Conservation (phyloP, 179 eudicot species). For the Amaranthus tricolor region DNA sequence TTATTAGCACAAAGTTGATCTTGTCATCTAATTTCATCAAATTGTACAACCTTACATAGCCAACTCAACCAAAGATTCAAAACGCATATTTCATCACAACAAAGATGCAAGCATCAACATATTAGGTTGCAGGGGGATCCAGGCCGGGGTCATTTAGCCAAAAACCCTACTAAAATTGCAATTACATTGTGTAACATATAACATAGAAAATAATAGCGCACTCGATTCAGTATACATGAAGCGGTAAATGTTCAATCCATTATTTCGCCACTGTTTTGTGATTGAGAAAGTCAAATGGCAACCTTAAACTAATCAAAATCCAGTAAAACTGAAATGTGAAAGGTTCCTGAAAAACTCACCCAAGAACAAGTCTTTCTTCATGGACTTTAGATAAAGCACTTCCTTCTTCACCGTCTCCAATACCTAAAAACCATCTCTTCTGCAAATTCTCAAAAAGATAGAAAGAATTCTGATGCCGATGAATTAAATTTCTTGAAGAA, state of each 20-base stretch:
- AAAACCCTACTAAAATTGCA: background rate
- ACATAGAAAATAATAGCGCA: no score
- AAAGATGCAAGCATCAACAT: background rate
- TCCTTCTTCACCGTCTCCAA: constrained; percentile 87
- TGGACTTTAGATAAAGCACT: constrained; percentile 59
- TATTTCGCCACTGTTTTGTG: no score
- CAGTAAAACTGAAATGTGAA: background rate
- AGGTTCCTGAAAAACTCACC: constrained; percentile 40
- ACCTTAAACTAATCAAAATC: background rate
- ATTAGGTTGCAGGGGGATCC: no score
- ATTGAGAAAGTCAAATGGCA: background rate
- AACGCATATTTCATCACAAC: background rate
- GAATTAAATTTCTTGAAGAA: constrained; percentile 20
- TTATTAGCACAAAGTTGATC: background rate
- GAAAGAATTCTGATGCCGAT: constrained; percentile 1
- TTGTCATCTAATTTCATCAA: background rate
- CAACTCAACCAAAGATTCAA: background rate
- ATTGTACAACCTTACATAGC: background rate
- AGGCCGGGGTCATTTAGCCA: no score
- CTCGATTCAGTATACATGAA: no score
- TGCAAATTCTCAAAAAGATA: constrained; percentile 29
- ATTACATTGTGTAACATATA: background rate
- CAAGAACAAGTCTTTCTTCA: constrained; percentile 71
- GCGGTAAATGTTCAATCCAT: no score
- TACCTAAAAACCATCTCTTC: constrained; percentile 70